Base-by-base conservation (phyloP, 169 alveolate genomes). In the Plasmodium reichenowi region DNA sequence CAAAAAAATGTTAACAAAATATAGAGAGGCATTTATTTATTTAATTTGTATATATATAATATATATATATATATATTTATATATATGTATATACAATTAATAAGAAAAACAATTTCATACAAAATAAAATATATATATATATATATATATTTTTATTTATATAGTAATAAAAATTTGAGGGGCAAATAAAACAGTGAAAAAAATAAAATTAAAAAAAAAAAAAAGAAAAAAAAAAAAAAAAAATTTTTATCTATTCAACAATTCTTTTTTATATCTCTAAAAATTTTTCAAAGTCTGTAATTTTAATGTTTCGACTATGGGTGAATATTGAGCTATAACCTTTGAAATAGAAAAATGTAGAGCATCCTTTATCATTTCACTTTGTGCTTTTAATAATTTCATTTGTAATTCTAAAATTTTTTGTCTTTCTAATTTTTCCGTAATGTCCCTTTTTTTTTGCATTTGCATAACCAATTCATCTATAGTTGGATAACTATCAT, bases 401-500 rank as follows among this genome's bases (percentile, higher is more conserved):
- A 93, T 85, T 74, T 93, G 92, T 87, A 93, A 89, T 17, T 91
- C 92, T 43, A 93, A 52, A 17, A 92, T 88, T 64, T 86, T 92
- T 52, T 93, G 91, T 20, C 94, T 47, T n/a, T 72, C 93, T 24
- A 78, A 66, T 45, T 91, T 85, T 91, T 93, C 96, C n/a, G 96
- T 83, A 50, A 91, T 94, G 52, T 93, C 96, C 56, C 96, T 66
- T 72, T 74, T 93, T 91, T 92, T 93, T 59, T 93, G 95, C 96
- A 93, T 93, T 72, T 93, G 93, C 96, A 93, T 93, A 59, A 93
- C 96, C 48, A 85, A 92, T 63, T 93, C 96, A 62, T 93, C 96
- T 62, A 93, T 93, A 2, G 96, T 93, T 7, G 96, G 96, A 88
- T 93, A 93, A 10, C 94, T 85, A 48, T 38, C 22, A 74, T 86